phyloP scores from a whole-genome alignment of 768 basidiomycete genomes.

The Crepidotus variabilis region DNA sequence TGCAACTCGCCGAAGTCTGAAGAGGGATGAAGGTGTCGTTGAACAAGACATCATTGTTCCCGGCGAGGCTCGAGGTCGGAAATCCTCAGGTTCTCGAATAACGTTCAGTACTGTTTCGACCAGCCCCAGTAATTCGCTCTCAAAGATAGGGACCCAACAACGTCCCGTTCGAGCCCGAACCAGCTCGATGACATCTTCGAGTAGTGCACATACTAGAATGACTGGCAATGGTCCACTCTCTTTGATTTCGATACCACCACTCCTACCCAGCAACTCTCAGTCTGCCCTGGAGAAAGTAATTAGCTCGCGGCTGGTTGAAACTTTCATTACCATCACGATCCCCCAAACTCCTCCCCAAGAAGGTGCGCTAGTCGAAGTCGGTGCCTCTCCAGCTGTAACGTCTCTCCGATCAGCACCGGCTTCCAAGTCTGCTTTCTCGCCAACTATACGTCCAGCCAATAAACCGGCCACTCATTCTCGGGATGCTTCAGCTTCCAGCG shows the following conservation, averaged over 20 bases:
- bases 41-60: conserved; percentile 21
- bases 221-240: conserved; percentile 13
- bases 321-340: conserved; percentile 61
- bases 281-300: conserved; percentile 66
- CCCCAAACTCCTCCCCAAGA: conserved; percentile 17
- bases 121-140: conserved; percentile 15
- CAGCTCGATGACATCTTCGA: conserved; percentile 49
- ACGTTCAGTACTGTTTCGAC: conserved; percentile 26
- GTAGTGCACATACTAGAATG: conserved; percentile 23
- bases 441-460: not conserved
- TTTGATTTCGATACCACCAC: conserved; percentile 17
- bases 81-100: conserved; percentile 42
- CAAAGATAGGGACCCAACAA: conserved; percentile 27
- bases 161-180: conserved; percentile 45
- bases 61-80: conserved; percentile 25
- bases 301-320: conserved; percentile 71
- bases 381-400: conserved; percentile 6
- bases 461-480: conserved; percentile 2
- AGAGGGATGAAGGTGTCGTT: conserved; percentile 41
- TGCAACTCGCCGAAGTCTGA: conserved; percentile 41
- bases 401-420: conserved; percentile 16
- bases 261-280: conserved; percentile 64
- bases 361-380: conserved; percentile 3
- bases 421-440: conserved; percentile 8
- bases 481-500: conserved; percentile 1